Conservation (phyloP, 31 red algal species). For the Asparagopsis taxiformis region DNA sequence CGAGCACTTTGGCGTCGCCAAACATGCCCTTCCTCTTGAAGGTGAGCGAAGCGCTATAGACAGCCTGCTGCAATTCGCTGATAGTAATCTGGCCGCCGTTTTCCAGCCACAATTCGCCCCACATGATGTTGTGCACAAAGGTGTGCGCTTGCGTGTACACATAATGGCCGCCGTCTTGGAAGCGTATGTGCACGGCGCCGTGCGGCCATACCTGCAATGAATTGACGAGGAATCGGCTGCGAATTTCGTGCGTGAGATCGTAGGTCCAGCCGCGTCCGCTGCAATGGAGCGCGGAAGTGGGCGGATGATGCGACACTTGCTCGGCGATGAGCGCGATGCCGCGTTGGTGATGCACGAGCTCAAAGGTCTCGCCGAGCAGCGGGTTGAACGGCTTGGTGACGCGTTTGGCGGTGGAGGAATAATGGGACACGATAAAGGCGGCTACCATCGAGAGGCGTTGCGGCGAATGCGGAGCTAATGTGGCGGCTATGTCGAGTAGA, state of each 20-base stretch:
- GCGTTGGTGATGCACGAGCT: constrained; percentile 40
- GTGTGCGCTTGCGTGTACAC: constrained; percentile 77
- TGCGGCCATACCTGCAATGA: constrained; percentile 78
- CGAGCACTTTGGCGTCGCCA: constrained; percentile 45
- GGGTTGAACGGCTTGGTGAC: constrained; percentile 91
- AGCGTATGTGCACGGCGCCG: constrained; percentile 61
- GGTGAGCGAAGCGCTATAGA: constrained; percentile 33
- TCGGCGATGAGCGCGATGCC: constrained; percentile 50
- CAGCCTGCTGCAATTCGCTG: constrained; percentile 26
- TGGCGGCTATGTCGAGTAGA: constrained; percentile 74
- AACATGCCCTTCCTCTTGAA: constrained; percentile 59
- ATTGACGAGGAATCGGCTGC: constrained; percentile 81
- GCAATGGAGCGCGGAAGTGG: constrained; percentile 43
- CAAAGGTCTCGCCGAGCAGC: constrained; percentile 87
- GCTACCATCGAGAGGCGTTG: constrained; percentile 70
- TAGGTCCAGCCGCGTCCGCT: constrained; percentile 75
- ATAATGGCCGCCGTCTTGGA: constrained; percentile 74
- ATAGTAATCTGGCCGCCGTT: constrained; percentile 75
- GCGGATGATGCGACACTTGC: no score
- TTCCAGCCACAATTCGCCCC: constrained; percentile 86
- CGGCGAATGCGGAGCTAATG: constrained; percentile 15
- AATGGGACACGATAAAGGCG: constrained; percentile 76
- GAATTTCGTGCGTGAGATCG: constrained; percentile 49
- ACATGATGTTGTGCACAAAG: constrained; percentile 84
- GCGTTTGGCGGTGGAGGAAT: constrained; percentile 68